Conservation (phyloP, 345 rosid species). For the Eucalyptus pauciflora region DNA sequence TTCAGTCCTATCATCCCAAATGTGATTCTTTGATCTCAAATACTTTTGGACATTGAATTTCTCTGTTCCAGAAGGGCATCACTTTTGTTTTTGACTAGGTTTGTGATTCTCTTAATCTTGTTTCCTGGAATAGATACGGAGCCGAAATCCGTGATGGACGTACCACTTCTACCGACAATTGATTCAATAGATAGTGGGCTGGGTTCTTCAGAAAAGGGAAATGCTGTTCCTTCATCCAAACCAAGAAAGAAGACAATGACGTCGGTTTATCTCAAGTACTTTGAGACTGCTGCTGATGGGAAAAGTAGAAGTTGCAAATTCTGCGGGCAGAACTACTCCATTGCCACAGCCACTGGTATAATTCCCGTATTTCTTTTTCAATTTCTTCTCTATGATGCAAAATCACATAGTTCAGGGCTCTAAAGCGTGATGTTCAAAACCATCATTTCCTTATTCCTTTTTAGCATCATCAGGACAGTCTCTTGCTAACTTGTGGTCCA, state of each 20-base stretch:
- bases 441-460: not conserved
- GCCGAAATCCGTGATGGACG: constrained; percentile 69
- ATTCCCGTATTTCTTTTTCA: not conserved
- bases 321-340: constrained; percentile 90
- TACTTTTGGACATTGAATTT: not conserved
- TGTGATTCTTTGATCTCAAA: not conserved
- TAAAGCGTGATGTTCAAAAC: not conserved
- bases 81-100: not conserved
- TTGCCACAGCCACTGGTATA: constrained; percentile 89
- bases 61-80: not conserved
- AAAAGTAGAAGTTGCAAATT: constrained; percentile 90
- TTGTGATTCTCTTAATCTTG: not conserved
- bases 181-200: constrained; percentile 58
- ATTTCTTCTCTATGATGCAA: not conserved
- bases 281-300: constrained; percentile 76
- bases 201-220: constrained; percentile 67
- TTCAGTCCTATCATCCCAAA: not conserved
- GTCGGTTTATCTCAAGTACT: constrained; percentile 84
- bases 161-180: constrained; percentile 42
- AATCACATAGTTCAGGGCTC: not conserved
- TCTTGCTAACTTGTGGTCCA: not conserved
- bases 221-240: constrained; percentile 33
- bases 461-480: not conserved
- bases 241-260: constrained; percentile 93
- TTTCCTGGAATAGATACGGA: constrained; percentile 48